A percentile compares a stretch with the other conserved stretches of the same genome.
These are phyloP conservation scores for Simmondsia chinensis DNA, from an alignment of 148 eudicot species.

Conservation along the genomic window DNA sequence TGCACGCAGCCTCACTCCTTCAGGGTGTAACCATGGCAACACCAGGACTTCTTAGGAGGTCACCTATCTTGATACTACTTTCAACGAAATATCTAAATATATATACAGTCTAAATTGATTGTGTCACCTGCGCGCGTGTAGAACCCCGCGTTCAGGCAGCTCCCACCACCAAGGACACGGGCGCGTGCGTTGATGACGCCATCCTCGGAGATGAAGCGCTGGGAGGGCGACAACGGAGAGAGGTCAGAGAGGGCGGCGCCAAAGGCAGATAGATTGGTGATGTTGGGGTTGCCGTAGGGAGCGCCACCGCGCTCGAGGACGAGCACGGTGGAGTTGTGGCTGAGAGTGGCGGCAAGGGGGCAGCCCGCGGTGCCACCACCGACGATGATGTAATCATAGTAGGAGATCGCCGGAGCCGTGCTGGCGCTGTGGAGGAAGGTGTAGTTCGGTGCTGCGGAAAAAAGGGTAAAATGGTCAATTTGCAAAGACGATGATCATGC, in stretches of 20 bases:
- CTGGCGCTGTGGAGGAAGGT: slow-evolving; percentile 63
- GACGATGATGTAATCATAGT: slow-evolving; percentile 83
- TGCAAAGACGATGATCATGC: background rate
- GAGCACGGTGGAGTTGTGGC: slow-evolving; percentile 59
- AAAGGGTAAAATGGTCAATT: background rate
- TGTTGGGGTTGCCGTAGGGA: slow-evolving; percentile 84
- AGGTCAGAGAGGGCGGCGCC: slow-evolving; percentile 59
- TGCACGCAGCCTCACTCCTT: too few species aligned
- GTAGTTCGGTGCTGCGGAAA: slow-evolving; percentile 43
- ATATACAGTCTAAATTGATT: too few species aligned
- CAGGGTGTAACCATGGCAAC: too few species aligned
- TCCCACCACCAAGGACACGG: slow-evolving; percentile 79
- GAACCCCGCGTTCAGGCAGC: slow-evolving; percentile 82
- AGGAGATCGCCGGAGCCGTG: slow-evolving; percentile 42
- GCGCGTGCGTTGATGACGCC: slow-evolving; percentile 83
- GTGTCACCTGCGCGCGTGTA: slow-evolving; percentile 79
- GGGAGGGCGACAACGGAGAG: slow-evolving; percentile 63
- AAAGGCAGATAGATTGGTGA: slow-evolving; percentile 49
- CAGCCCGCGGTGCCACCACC: slow-evolving; percentile 93
- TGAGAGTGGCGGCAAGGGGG: slow-evolving; percentile 84
- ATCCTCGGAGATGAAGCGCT: slow-evolving; percentile 82
- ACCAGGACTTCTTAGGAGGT: too few species aligned
- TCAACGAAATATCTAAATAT: too few species aligned
- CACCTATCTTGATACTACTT: too few species aligned
- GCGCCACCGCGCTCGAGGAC: slow-evolving; percentile 91